A percentile compares a stretch with the other conserved stretches of the same genome.
Conservation (phyloP, 441 rosid genomes). For the Aquilaria agallochum region DNA sequence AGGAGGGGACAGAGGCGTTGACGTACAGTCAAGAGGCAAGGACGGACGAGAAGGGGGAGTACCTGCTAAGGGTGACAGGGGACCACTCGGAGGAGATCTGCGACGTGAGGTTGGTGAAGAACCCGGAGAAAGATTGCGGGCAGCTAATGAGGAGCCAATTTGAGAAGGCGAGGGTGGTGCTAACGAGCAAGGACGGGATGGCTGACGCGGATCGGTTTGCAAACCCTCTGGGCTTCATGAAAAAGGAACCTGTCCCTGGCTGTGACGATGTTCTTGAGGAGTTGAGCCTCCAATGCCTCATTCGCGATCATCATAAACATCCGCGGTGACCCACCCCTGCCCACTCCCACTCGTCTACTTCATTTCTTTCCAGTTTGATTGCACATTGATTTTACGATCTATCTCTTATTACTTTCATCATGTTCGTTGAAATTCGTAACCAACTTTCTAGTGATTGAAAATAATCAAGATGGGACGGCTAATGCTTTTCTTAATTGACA, state of each 20-base stretch:
- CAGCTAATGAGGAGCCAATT: conserved; percentile 4
- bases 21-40: conserved; percentile 14
- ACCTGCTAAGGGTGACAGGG: conserved; percentile 21
- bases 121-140: conserved; percentile 28
- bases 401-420: too few species aligned
- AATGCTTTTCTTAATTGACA: too few species aligned
- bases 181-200: conserved; percentile 30
- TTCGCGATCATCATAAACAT: too few species aligned
- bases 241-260: conserved; percentile 8
- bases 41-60: conserved; percentile 24
- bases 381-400: too few species aligned
- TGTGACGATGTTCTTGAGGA: conserved; percentile 27
- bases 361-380: too few species aligned
- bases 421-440: too few species aligned
- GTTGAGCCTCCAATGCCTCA: conserved; percentile 17
- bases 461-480: too few species aligned
- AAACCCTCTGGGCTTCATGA: conserved; percentile 32
- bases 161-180: conserved; percentile 25
- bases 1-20: not conserved
- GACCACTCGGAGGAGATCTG: conserved; percentile 48
- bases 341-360: too few species aligned
- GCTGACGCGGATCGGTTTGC: conserved; percentile 20
- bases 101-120: conserved; percentile 19
- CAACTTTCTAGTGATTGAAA: too few species aligned
- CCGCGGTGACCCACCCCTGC: too few species aligned